Evolutionary conservation across 129 eudicot genomes (phyloP).

Genomic region (Arctium minus): DNA sequence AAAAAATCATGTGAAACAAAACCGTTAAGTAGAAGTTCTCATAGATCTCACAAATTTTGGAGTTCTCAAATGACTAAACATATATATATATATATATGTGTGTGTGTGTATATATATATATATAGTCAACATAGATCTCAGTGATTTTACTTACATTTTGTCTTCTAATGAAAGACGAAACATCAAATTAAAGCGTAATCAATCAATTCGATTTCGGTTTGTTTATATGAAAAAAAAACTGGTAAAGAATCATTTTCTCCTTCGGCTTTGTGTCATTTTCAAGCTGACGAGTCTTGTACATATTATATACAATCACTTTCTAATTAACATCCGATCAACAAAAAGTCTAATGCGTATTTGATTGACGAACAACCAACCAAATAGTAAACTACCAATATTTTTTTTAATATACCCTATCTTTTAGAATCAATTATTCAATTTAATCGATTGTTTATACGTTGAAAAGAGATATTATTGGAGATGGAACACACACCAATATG

Average conservation of each 20-base stretch:
- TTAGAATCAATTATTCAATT: background rate
- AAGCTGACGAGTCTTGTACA: background rate
- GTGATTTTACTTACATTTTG: background rate
- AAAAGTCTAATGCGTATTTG: background rate
- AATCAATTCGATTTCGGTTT: background rate
- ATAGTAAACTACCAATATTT: background rate
- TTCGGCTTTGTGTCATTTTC: background rate
- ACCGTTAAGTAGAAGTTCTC: no score
- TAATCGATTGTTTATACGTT: background rate
- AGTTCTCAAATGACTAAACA: no score
- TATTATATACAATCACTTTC: background rate
- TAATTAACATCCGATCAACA: background rate
- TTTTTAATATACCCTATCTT: background rate
- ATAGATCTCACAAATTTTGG: no score
- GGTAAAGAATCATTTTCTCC: background rate
- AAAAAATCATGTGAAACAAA: no score
- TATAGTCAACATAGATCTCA: background rate
- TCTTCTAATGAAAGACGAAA: background rate
- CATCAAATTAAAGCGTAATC: background rate
- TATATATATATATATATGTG: no score
- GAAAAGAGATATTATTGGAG: conserved; percentile 2
- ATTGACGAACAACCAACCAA: background rate
- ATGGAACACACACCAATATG: conserved; percentile 16
- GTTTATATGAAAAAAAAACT: background rate
- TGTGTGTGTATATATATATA: background rate